Conservation (phyloP, 805 yeast genomes). For the Pichia cabralensis region DNA sequence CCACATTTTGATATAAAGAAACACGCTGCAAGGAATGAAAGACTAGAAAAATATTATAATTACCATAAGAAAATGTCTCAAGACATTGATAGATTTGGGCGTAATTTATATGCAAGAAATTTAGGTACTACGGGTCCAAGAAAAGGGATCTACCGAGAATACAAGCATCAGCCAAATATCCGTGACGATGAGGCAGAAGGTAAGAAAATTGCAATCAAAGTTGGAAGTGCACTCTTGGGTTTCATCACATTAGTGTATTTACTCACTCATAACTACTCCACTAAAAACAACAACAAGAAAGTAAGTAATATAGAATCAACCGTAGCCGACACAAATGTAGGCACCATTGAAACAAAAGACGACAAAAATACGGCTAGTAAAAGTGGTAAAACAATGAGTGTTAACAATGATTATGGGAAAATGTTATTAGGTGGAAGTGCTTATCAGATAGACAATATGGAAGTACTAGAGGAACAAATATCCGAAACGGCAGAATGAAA, state of each 20-base stretch:
- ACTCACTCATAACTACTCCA: slow-evolving; percentile 5
- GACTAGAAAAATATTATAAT: slow-evolving; percentile 27
- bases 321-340: no score
- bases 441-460: not conserved
- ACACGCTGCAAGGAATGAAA: slow-evolving; percentile 42
- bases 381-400: slow-evolving; percentile 3
- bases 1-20: slow-evolving; percentile 53
- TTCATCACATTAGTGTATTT: slow-evolving; percentile 8
- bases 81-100: slow-evolving; percentile 17
- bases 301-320: not conserved
- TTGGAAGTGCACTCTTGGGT: slow-evolving; percentile 7
- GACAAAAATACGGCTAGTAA: not conserved
- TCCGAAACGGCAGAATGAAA: slow-evolving; percentile 6
- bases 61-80: slow-evolving; percentile 18
- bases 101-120: slow-evolving; percentile 17
- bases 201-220: slow-evolving; percentile 6
- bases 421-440: slow-evolving; percentile 4
- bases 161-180: slow-evolving; percentile 6
- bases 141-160: slow-evolving; percentile 14
- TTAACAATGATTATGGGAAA: slow-evolving; percentile 9
- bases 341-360: no score
- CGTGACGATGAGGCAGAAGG: slow-evolving; percentile 9
- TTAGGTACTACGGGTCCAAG: slow-evolving; percentile 13
- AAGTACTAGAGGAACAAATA: slow-evolving; percentile 5
- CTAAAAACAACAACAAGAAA: slow-evolving; percentile 1